Evolutionary conservation across 2,329 filamentous ascomycete genomes (phyloP), one percentile per base, ranked within the genome.

Genomic region (Raffaelea ambrosiae): DNA sequence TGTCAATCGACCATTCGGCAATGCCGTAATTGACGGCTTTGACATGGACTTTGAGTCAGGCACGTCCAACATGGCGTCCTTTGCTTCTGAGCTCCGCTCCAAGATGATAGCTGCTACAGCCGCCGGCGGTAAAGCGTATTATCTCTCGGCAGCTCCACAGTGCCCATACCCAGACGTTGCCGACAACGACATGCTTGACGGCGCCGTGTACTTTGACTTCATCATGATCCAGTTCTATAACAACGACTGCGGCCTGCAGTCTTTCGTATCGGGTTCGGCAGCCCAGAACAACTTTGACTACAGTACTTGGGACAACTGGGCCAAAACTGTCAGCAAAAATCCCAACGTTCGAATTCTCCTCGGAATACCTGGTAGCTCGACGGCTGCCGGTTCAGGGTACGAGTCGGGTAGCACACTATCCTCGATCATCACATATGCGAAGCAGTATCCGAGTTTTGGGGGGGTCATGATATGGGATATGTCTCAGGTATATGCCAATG

Each of bases 1-100:
- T 2, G 67, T 67, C 8, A 70, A 77, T 48, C 77, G 86, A 9
- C 85, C 85, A 1, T 88, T 88, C 59, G 81, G 81, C 47, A 63
- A 66, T 13, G 77, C 80, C 10, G 69, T 77, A 4, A 66, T 89
- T 39, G 83, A 89, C 60, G 86, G 86, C 4, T 88, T 89, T 61
- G 85, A 89, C 63, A 79, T 88, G 53, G 85, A 89, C 61, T 81
- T 88, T 52, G 84, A 88, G 65, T 69, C 76, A 4, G 62, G 64
- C 3, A 73, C 76, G 14, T 63, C 63, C 43, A 81, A 86, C 64
- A 79, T 84, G 65, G 70, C 68, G 0, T 65, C 76, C 1, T 85
- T 88, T 55, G 81, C 74, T 2, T 66, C 70, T 35, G 67, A 73
- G 47, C 71, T 87, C 10, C 76, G 81, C 26, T 56, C 61, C 16